Base-by-base conservation (phyloP, 371 early-diverging fungal genomes). In the Mucor indicus region DNA sequence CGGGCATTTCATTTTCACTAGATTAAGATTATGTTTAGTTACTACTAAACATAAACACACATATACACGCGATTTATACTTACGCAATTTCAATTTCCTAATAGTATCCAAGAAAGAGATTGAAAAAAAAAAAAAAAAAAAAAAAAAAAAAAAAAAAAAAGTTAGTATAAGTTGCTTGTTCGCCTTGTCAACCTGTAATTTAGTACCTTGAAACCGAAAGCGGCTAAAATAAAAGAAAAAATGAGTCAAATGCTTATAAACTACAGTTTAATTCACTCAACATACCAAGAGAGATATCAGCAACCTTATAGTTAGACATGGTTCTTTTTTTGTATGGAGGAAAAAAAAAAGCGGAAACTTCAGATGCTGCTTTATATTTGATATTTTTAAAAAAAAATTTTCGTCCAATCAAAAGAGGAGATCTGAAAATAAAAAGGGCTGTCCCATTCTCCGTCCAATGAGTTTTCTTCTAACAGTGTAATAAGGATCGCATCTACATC, bases 1-100 rank as follows among this genome's bases (percentile, higher is more conserved):
- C 98, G 55, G 98, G 98, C 99, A 98, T 98, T 84, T 98, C 99
- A 72, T 93, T 92, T 83, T 96, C 97, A 50, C 95, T 94, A 60
- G 90, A 79, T 59, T 39, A 24, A 25, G 6, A 19, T 29, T 6
- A 20, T 8, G 3, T 3, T 1, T 13, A 24, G 16, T 16, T 2
- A 46, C 6, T 30, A 31, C 2, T 19, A 39, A 8, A 5, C 15
- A 36, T 35, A 2, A 27, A 35, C n/a, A n/a, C n/a, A n/a, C n/a
- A n/a, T n/a, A n/a, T n/a, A n/a, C n/a, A n/a, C n/a, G n/a, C n/a
- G 19, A 13, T 29, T 8, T 29, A 7, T 13, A 54, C 54, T 58
- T 59, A 58, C 63, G 74, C 69, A 53, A 73, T 64, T 49, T 69
- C 69, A 48, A 75, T 75, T 75, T 73, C 74, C 70, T 73, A 40